phyloP scores from a whole-genome alignment of 106 monocot genomes.

The Dendrobium huoshanense region DNA sequence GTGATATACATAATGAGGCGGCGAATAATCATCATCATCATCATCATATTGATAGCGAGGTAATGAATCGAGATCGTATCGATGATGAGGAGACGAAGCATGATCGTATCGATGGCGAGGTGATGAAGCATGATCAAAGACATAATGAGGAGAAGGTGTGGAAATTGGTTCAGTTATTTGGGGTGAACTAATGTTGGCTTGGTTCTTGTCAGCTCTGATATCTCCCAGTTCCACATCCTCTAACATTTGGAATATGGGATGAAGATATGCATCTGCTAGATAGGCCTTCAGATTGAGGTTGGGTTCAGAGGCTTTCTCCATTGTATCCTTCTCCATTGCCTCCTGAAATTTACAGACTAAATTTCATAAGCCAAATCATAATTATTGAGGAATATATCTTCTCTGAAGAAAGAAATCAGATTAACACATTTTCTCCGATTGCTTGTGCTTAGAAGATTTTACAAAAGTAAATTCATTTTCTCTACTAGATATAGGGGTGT shows the following conservation, averaged over 20 bases:
- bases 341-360: constrained; percentile 19
- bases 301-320: constrained; percentile 41
- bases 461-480: not conserved
- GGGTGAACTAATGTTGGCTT: constrained; percentile 4
- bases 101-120: not conserved
- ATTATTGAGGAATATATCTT: not conserved
- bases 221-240: constrained; percentile 32
- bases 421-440: not conserved
- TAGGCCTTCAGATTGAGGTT: constrained; percentile 48
- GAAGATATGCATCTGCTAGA: constrained; percentile 52
- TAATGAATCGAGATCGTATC: not conserved
- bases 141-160: constrained; percentile 30
- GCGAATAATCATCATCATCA: not conserved
- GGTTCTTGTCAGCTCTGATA: constrained; percentile 25
- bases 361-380: not conserved
- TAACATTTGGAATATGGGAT: constrained; percentile 46
- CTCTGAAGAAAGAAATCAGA: not conserved
- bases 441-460: not conserved
- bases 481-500: not conserved
- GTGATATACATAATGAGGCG: constrained; percentile 3
- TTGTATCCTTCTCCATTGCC: constrained; percentile 54
- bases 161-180: constrained; percentile 13
- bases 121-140: constrained; percentile 22
- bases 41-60: no score
- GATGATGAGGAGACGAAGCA: not conserved